Evolutionary conservation across 1,139 yeast species (phyloP).

Genomic region (Saccharomycopsis phalli): DNA sequence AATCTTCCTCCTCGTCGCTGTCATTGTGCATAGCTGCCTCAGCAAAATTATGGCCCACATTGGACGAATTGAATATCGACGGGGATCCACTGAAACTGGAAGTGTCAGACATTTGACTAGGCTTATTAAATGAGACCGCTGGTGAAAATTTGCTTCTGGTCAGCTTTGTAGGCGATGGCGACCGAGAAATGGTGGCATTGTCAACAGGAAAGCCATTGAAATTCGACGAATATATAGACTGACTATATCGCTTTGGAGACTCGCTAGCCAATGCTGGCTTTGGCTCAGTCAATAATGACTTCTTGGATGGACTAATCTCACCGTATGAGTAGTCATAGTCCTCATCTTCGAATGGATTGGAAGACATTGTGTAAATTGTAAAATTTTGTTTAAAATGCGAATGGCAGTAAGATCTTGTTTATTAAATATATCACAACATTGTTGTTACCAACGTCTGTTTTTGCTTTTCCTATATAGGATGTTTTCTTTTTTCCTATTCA

Average conservation of each 20-base stretch:
- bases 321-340: slow-evolving; percentile 12
- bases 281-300: slow-evolving; percentile 10
- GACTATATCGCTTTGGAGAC: slow-evolving; percentile 17
- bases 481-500: too few species aligned
- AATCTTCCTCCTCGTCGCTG: slow-evolving; percentile 18
- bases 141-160: slow-evolving; percentile 27
- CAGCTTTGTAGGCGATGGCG: slow-evolving; percentile 13
- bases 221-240: slow-evolving; percentile 10
- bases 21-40: slow-evolving; percentile 23
- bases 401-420: too few species aligned
- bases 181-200: slow-evolving; percentile 1
- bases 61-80: slow-evolving; percentile 21
- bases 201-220: slow-evolving; percentile 16
- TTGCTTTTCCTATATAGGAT: too few species aligned
- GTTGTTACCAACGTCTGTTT: too few species aligned
- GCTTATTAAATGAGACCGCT: slow-evolving; percentile 25
- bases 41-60: slow-evolving; percentile 26
- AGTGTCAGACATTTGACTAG: slow-evolving; percentile 18
- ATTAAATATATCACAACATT: too few species aligned
- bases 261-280: slow-evolving; percentile 14
- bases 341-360: slow-evolving; percentile 19
- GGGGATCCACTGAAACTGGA: slow-evolving; percentile 13
- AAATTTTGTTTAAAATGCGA: too few species aligned
- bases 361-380: slow-evolving; percentile 19
- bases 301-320: slow-evolving; percentile 14